Evolutionary conservation across 2,329 filamentous ascomycete genomes (phyloP).

Genomic region (Aspergillus caelatus): DNA sequence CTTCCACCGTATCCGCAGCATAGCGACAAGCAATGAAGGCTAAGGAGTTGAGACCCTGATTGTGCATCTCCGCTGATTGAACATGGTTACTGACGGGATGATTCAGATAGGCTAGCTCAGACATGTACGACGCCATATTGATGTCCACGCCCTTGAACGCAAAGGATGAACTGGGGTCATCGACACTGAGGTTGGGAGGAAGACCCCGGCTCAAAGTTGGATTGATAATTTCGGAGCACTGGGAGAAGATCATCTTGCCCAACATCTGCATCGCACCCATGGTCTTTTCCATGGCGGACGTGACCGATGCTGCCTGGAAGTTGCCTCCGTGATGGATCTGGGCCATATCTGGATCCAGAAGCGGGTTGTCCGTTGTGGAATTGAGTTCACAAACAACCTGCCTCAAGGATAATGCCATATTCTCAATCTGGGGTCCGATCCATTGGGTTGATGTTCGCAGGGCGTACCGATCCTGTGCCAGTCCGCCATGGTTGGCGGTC

Average conservation of each 20-base stretch:
- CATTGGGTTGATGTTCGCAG: conserved; percentile 67
- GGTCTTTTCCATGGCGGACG: conserved; percentile 66
- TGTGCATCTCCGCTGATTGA: conserved; percentile 67
- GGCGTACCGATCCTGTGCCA: conserved; percentile 66
- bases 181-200: conserved; percentile 62
- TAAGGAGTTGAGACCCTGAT: conserved; percentile 67
- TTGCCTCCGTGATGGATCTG: conserved; percentile 64
- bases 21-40: conserved; percentile 61
- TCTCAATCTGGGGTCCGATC: conserved; percentile 68
- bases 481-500: conserved; percentile 20
- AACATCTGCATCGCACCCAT: conserved; percentile 54
- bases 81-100: conserved; percentile 65
- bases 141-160: conserved; percentile 68
- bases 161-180: conserved; percentile 62
- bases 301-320: conserved; percentile 66
- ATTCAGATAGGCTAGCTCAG: conserved; percentile 63
- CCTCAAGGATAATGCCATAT: conserved; percentile 58
- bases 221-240: conserved; percentile 65
- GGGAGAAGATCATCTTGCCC: conserved; percentile 64
- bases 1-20: conserved; percentile 57
- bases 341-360: conserved; percentile 52
- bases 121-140: conserved; percentile 64
- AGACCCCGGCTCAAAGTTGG: conserved; percentile 61
- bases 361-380: conserved; percentile 67
- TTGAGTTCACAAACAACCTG: conserved; percentile 66